Evolutionary conservation across 306 rosid species (phyloP), one percentile per base, ranked within the genome.

Genomic region (Spatholobus suberectus): DNA sequence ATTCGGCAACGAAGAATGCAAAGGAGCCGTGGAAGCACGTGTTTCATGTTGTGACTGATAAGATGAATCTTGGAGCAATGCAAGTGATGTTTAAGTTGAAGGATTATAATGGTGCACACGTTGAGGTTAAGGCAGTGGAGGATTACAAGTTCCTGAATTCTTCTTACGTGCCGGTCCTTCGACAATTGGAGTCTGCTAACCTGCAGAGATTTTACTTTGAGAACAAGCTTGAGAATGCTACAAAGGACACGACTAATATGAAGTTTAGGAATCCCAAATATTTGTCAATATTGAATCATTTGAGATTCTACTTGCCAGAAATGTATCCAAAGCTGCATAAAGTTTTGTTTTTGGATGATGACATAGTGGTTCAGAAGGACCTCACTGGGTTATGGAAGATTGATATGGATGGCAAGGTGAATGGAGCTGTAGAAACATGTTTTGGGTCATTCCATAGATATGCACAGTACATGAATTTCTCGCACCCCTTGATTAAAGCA

Each of bases 61-160:
- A 93, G 90, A 91, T 93, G 96, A 93, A 93, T 78, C 96, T 93
- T 17, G 97, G 97, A 58, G 97, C 97, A 61, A 93, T 93, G 97
- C 96, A 93, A 85, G 96, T 93, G 65, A 89, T 91, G 96, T 93
- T 91, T 84, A 91, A 90, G 85, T 82, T 89, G 81, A 93, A 93
- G 84, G 81, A 90, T 67, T 90, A 89, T 51, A 90, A 91, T 66
- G 94, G 94, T 12, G 91, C 97, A 3, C 94, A 90, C 63, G 76
- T 93, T 80, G 94, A 93, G 70, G 96, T 93, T 62, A 90, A 90
- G 88, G 96, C 96, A 5, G 97, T 93, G 79, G 97, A 93, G 79
- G 97, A 93, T 82, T 93, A 91, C 89, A 90, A 91, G 72, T 93
- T 91, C 78, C 81, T 93, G 86, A 93, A 91, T 76, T 93, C 97